phyloP scores from a whole-genome alignment of 2,329 filamentous ascomycete genomes.

The Pseudogymnoascus sp. region DNA sequence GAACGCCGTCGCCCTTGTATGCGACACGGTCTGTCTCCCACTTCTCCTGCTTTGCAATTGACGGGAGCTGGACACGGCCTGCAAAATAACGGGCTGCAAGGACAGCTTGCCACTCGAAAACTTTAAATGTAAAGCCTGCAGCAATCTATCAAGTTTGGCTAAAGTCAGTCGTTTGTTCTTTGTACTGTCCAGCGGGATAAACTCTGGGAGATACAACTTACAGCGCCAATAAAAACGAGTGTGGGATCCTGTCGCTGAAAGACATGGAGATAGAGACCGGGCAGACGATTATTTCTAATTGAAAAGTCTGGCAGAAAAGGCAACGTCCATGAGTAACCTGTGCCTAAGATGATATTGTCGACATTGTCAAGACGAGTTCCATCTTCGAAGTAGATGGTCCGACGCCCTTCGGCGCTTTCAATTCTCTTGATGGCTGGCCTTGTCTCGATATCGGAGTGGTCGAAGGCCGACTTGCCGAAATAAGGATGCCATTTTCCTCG shows the following conservation, averaged over 20 bases:
- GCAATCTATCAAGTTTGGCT: slow-evolving; percentile 23
- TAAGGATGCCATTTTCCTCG: slow-evolving; percentile 43
- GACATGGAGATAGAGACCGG: slow-evolving; percentile 49
- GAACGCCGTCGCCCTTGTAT: slow-evolving; percentile 45
- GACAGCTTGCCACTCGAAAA: slow-evolving; percentile 62
- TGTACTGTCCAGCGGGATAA: background rate
- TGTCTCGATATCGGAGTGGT: slow-evolving; percentile 44
- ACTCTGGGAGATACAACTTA: slow-evolving; percentile 17
- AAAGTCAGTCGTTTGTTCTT: background rate
- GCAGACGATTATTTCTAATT: slow-evolving; percentile 43
- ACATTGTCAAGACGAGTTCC: slow-evolving; percentile 44
- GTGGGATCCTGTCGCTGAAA: slow-evolving; percentile 47
- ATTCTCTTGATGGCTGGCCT: slow-evolving; percentile 42
- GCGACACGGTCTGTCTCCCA: slow-evolving; percentile 52
- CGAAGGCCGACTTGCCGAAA: slow-evolving; percentile 51
- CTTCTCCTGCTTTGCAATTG: slow-evolving; percentile 37
- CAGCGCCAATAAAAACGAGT: slow-evolving; percentile 50
- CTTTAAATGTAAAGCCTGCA: slow-evolving; percentile 55
- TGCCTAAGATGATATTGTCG: slow-evolving; percentile 58
- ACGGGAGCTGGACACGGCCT: slow-evolving; percentile 43
- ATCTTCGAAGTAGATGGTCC: slow-evolving; percentile 48
- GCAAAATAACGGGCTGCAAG: slow-evolving; percentile 50
- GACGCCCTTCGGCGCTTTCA: slow-evolving; percentile 24
- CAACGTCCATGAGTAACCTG: slow-evolving; percentile 56
- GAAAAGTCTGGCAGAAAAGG: slow-evolving; percentile 49